Percentiles rank a stretch among this genome's conserved stretches.
phyloP scores from a whole-genome alignment of 768 basidiomycete species.

The Leucocoprinus birnbaumii region DNA sequence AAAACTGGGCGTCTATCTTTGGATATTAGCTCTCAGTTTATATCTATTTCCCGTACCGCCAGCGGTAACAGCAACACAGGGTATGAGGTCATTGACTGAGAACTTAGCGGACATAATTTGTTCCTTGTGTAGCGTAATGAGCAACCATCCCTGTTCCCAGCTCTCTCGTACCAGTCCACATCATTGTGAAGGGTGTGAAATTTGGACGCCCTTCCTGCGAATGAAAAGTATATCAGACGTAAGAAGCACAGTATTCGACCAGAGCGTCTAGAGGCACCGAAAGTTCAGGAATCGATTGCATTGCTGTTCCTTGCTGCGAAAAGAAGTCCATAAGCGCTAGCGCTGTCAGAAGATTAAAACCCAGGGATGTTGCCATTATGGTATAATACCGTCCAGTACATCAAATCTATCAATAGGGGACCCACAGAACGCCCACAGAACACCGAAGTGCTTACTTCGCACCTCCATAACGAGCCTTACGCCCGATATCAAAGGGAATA shows the following conservation, averaged over 20 bases:
- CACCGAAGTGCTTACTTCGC: slow-evolving; percentile 15
- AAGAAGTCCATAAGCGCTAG: not conserved
- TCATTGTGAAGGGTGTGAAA: not conserved
- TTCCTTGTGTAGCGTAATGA: not conserved
- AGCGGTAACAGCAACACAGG: no score
- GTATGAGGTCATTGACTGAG: no score
- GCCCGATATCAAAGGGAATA: slow-evolving; percentile 92
- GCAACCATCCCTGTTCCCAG: not conserved
- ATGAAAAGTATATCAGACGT: no score
- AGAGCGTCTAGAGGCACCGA: no score
- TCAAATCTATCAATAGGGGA: slow-evolving; percentile 2
- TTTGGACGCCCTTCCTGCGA: no score
- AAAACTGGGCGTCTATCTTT: no score
- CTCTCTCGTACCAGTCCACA: no score
- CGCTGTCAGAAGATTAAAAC: not conserved
- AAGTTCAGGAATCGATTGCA: no score
- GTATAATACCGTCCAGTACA: not conserved
- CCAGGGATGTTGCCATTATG: slow-evolving; percentile 2
- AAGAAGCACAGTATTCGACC: no score
- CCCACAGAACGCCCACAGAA: not conserved
- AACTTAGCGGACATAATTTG: not conserved
- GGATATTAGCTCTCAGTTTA: no score
- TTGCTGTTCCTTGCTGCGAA: no score
- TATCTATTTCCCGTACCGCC: no score
- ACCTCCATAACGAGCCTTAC: slow-evolving; percentile 84